phyloP scores from a whole-genome alignment of 495 filamentous ascomycete genomes.

The Aspergillus steynii region DNA sequence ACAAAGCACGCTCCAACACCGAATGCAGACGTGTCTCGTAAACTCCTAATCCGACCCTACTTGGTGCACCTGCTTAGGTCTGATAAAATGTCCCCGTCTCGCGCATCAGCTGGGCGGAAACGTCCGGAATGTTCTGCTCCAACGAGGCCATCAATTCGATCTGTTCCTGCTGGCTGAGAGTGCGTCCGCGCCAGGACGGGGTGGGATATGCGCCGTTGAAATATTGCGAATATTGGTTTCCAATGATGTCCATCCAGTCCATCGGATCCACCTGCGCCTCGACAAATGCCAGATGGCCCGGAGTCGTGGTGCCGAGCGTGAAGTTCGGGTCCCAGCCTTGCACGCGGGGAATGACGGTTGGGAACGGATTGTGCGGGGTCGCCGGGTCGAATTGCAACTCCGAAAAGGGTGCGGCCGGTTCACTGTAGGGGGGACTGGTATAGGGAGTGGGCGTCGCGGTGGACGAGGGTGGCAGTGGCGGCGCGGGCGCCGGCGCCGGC shows the following conservation, averaged over 20 bases:
- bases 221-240: constrained; percentile 53
- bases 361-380: constrained; percentile 48
- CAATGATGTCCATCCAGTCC: constrained; percentile 43
- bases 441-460: constrained; percentile 22
- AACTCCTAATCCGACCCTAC: not conserved
- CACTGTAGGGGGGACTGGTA: constrained; percentile 24
- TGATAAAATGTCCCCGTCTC: constrained; percentile 64
- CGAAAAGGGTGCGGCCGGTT: constrained; percentile 24
- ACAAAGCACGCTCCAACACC: not conserved
- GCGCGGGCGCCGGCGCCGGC: constrained; percentile 15
- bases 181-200: constrained; percentile 55
- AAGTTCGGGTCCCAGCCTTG: constrained; percentile 51
- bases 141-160: constrained; percentile 67
- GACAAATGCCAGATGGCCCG: constrained; percentile 41
- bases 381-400: constrained; percentile 40
- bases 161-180: constrained; percentile 70
- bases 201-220: constrained; percentile 46
- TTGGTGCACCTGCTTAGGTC: constrained; percentile 23
- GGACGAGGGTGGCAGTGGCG: constrained; percentile 18
- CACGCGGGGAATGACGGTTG: constrained; percentile 45
- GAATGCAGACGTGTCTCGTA: not conserved
- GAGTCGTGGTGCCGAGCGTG: constrained; percentile 43
- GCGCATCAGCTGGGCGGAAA: constrained; percentile 48
- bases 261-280: constrained; percentile 40
- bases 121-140: constrained; percentile 60